Base-by-base conservation (phyloP, 768 basidiomycete species). In the Russula sp. region DNA sequence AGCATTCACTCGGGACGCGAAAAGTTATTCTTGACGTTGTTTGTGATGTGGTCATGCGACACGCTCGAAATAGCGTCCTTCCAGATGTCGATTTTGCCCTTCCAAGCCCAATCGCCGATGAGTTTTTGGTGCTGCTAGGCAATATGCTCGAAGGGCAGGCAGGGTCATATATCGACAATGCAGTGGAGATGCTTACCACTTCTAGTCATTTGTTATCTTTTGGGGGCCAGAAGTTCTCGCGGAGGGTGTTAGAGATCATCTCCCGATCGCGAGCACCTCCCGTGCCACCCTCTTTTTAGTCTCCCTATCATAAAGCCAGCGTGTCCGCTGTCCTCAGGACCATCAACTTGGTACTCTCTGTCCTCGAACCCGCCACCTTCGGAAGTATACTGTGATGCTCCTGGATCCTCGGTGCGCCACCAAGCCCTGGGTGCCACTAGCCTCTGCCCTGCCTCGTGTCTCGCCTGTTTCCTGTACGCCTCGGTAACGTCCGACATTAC, bases 21-120 rank as follows among this genome's bases (percentile, higher is more conserved):
- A 44, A 71, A 58, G 2, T 68, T 69, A 4, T 66, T 59, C 5
- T 74, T 63, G 22, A 73, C 72, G 14, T 63, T 66, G 42, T 68
- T 61, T 10, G 73, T 71, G 34, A 69, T 34, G 20, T 68, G 66
- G 68, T 75, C 70, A 65, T 58, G 20, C 55, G 42, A 42, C 16
- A 6, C 16, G 22, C 22, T 27, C 22, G 22, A 27, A 27, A 3
- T 6, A 16, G 44, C 44, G 1, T 9, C 31, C 7, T 22, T 8
- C 34, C 45, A 1, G 31, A 14, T 47, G 1, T 27, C 5, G 42
- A 18, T 42, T 16, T 42, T 16, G 16, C 5, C 42, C 18, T 22
- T 27, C 62, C 62, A 31, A 18, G 2, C 9, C 48, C 48, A 35
- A n/a, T 64, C 6, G n/a, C 18, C 2, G 59, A 55, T 6, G 35